Conservation (phyloP, 495 filamentous ascomycete species). For the Filosporella fistucella region DNA sequence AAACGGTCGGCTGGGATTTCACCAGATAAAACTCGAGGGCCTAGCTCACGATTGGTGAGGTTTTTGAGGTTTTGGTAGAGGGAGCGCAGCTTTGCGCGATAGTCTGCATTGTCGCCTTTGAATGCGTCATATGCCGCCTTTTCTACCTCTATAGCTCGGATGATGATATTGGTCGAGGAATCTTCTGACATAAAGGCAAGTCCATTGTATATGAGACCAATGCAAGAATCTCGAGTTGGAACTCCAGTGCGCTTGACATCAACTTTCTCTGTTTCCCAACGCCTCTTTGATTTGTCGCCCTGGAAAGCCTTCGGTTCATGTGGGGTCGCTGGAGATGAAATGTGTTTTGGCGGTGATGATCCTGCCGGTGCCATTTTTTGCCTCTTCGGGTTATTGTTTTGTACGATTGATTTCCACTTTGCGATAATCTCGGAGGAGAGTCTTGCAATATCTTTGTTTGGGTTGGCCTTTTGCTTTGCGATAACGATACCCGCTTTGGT, state of each 20-base stretch:
- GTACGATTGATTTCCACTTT: slow-evolving; percentile 82
- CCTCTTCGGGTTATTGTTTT: slow-evolving; percentile 51
- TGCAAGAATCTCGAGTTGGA: slow-evolving; percentile 68
- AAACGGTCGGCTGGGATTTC: slow-evolving; percentile 67
- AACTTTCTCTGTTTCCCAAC: slow-evolving; percentile 74
- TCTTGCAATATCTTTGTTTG: slow-evolving; percentile 68
- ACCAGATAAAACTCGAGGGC: slow-evolving; percentile 67
- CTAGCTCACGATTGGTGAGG: slow-evolving; percentile 74
- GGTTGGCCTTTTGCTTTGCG: slow-evolving; percentile 72
- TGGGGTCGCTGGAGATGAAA: slow-evolving; percentile 33
- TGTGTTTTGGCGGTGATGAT: slow-evolving; percentile 28
- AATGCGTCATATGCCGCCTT: slow-evolving; percentile 60
- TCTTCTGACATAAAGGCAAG: slow-evolving; percentile 57
- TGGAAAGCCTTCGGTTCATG: slow-evolving; percentile 52
- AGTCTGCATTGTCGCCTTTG: slow-evolving; percentile 64
- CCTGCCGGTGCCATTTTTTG: slow-evolving; percentile 25
- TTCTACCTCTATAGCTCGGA: slow-evolving; percentile 69
- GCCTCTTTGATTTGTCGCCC: slow-evolving; percentile 74
- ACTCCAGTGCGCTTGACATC: slow-evolving; percentile 67
- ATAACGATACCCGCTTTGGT: slow-evolving; percentile 88
- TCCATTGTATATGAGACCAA: slow-evolving; percentile 89
- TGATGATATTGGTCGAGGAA: slow-evolving; percentile 52
- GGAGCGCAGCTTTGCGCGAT: slow-evolving; percentile 82
- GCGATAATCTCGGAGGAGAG: slow-evolving; percentile 75
- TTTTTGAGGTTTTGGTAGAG: slow-evolving; percentile 92